Evolutionary conservation across 495 filamentous ascomycete species (phyloP), one percentile per base, ranked within the genome.

Genomic region (Bacidia gigantensis): DNA sequence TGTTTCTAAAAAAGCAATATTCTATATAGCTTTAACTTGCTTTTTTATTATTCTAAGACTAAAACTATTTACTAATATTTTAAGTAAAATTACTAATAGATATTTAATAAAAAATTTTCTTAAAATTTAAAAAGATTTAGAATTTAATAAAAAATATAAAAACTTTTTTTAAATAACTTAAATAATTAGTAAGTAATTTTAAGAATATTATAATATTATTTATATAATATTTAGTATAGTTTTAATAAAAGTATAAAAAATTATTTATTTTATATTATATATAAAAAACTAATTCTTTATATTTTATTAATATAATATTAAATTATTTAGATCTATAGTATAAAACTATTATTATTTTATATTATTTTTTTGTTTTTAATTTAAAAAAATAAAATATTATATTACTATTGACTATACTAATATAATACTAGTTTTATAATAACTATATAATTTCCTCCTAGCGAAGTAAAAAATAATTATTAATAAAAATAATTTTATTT

Each of bases 161-260:
- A 25, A 26, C 26, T 49, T 25, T 26, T 25, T 49, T 25, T 25
- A 26, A 11, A 18, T 2, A 46, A n/a, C 12, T n/a, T 21, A 46
- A 46, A 46, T 46, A 46, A 11, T 53, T 14, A 1, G 24, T 52
- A 17, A 56, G 38, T 0, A 18, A 18, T 21, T 56, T 56, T 21
- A 38, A 38, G 26, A 46, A 40, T 24, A 41, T 41, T 26, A 49
- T 25, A n/a, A 54, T 41, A 54, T 57, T 32, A n/a, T 57, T 29
- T n/a, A 57, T 57, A 24, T 49, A 50, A 17, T 20, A 46, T 24
- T 41, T 3, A 17, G 14, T 1, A 44, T 9, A 44, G 21, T 53
- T 17, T 25, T 26, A 2, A n/a, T 26, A 26, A 20, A 3, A 17
- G 9, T 26, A 42, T 3, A 53, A 18, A 3, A 53, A 18, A 3